A percentile compares a stretch with the other conserved stretches of the same genome.
Conservation (phyloP, 2,329 filamentous ascomycete species). For the Pseudogymnoascus sp. region DNA sequence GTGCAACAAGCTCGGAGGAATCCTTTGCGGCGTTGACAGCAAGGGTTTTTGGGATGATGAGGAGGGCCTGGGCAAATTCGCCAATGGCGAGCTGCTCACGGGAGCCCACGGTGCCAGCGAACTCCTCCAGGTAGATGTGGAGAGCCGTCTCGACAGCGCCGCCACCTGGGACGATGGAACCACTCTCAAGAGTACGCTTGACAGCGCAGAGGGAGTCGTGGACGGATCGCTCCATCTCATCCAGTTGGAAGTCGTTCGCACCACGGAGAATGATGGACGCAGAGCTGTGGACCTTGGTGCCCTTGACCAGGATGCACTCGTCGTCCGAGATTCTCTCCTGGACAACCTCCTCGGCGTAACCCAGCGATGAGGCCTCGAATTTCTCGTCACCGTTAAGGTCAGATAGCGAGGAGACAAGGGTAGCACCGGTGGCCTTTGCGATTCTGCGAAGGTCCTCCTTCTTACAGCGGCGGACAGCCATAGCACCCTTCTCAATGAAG, state of each 20-base stretch:
- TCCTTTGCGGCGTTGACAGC: conserved; percentile 97
- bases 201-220: conserved; percentile 96
- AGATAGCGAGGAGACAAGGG: conserved; percentile 83
- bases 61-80: conserved; percentile 90
- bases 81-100: conserved; percentile 96
- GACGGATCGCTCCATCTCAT: conserved; percentile 98
- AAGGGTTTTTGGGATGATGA: conserved; percentile 91
- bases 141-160: conserved; percentile 97
- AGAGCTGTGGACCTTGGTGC: conserved; percentile 87
- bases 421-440: conserved; percentile 90
- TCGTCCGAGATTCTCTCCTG: conserved; percentile 98
- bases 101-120: conserved; percentile 92
- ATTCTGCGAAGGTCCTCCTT: conserved; percentile 97
- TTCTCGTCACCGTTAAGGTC: conserved; percentile 97
- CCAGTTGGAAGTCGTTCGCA: conserved; percentile 89
- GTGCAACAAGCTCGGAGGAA: conserved; percentile 86
- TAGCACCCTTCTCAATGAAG: conserved; percentile 89
- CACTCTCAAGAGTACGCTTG: conserved; percentile 93
- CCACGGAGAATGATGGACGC: conserved; percentile 94
- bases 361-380: conserved; percentile 84
- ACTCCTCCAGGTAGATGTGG: conserved; percentile 98
- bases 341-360: conserved; percentile 88
- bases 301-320: conserved; percentile 94
- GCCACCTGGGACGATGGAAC: conserved; percentile 91
- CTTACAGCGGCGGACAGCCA: conserved; percentile 94